phyloP scores from a whole-genome alignment of 345 rosid genomes.

The Brassica juncea region DNA sequence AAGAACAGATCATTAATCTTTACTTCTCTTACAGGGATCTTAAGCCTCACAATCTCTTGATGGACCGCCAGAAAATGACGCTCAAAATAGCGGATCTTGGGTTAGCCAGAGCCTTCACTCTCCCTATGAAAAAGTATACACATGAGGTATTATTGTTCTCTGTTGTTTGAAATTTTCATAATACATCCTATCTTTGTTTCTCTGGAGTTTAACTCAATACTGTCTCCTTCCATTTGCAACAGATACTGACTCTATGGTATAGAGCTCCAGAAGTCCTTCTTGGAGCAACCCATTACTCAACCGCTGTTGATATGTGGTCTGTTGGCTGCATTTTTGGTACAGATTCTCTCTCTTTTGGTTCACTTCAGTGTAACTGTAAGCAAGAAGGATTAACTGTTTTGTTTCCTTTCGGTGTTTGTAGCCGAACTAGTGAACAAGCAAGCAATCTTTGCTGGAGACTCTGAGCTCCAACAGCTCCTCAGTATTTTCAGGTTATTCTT shows the following conservation, averaged over 20 bases:
- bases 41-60: slow-evolving; percentile 56
- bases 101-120: not conserved
- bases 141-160: slow-evolving; percentile 35
- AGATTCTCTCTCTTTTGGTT: not conserved
- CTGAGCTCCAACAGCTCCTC: slow-evolving; percentile 93
- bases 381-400: not conserved
- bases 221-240: slow-evolving; percentile 19
- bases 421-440: slow-evolving; percentile 43
- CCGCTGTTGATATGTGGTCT: slow-evolving; percentile 96
- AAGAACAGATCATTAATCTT: not conserved
- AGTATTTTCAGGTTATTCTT: slow-evolving; percentile 73
- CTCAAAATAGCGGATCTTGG: not conserved
- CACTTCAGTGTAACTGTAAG: slow-evolving; percentile 4
- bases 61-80: not conserved
- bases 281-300: slow-evolving; percentile 96
- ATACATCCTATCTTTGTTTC: not conserved
- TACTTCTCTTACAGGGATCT: slow-evolving; percentile 62
- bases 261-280: slow-evolving; percentile 53
- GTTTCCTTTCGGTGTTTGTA: slow-evolving; percentile 18
- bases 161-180: not conserved
- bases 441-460: slow-evolving; percentile 92
- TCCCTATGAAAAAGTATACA: slow-evolving; percentile 60
- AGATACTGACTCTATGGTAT: not conserved
- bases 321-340: slow-evolving; percentile 93
- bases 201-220: slow-evolving; percentile 1